phyloP scores from a whole-genome alignment of 257 asterid genomes.

The Nicotiana noctiflora region DNA sequence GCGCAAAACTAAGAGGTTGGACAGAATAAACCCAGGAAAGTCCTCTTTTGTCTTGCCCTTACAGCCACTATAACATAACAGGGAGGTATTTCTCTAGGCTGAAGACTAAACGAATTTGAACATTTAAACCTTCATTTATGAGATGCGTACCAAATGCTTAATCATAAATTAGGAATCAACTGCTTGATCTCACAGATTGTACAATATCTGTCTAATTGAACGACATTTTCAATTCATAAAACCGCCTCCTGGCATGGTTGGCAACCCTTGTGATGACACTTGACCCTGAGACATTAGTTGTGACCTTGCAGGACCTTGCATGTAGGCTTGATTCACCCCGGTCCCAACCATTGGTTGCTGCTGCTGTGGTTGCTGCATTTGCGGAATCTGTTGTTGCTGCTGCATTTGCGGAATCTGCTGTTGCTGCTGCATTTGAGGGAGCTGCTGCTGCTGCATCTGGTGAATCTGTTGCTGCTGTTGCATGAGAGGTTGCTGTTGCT shows the following conservation, averaged over 20 bases:
- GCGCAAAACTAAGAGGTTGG: no score
- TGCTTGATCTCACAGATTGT: neutral
- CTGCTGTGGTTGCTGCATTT: slow-evolving; percentile 3
- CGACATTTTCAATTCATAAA: slow-evolving; percentile 41
- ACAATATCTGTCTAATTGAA: neutral
- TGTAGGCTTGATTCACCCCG: slow-evolving; percentile 47
- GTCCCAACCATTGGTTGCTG: slow-evolving; percentile 47
- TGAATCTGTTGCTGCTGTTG: slow-evolving; percentile 26
- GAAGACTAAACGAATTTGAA: neutral
- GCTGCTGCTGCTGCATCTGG: slow-evolving; percentile 16
- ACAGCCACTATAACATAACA: neutral
- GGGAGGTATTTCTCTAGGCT: neutral
- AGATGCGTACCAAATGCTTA: neutral
- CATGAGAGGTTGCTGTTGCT: slow-evolving; percentile 13
- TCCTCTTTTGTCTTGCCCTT: neutral
- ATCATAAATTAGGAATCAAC: neutral
- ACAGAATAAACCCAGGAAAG: neutral
- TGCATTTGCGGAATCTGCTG: neutral
- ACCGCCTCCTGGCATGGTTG: slow-evolving; percentile 59
- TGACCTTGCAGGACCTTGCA: slow-evolving; percentile 13
- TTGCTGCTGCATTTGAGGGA: slow-evolving; percentile 17
- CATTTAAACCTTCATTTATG: neutral
- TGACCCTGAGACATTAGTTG: slow-evolving; percentile 71
- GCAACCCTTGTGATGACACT: slow-evolving; percentile 68
- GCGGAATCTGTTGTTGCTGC: neutral